Percentiles rank a stretch among this genome's conserved stretches.
Conservation (phyloP, 1,284 basidiomycete species). For the Nidula niveotomentosa region DNA sequence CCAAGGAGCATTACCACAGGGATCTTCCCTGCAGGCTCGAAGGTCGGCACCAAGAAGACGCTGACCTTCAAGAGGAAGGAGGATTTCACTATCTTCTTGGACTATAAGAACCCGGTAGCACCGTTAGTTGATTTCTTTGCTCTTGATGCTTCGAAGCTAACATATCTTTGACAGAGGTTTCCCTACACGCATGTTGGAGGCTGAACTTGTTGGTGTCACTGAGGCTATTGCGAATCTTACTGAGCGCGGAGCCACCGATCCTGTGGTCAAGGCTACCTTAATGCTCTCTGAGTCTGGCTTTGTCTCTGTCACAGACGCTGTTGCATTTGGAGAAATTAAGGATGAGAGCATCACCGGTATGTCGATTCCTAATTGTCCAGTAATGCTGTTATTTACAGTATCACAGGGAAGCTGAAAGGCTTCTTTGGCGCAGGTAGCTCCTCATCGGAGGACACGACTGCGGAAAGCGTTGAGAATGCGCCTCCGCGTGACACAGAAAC, state of each 20-base stretch:
- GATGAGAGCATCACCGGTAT: conserved; percentile 74
- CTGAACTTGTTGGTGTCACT: conserved; percentile 63
- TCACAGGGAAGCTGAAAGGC: conserved; percentile 77
- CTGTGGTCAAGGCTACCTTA: conserved; percentile 80
- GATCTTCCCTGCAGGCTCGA: conserved; percentile 77
- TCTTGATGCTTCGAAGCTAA: background rate
- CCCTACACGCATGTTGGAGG: conserved; percentile 69
- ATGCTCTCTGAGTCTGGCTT: conserved; percentile 84
- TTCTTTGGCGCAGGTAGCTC: conserved; percentile 70
- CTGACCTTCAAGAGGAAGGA: conserved; percentile 80
- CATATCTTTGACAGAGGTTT: conserved; percentile 44
- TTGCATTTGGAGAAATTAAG: conserved; percentile 77
- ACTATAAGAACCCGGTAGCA: conserved; percentile 62
- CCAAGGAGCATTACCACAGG: conserved; percentile 70
- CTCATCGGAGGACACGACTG: conserved; percentile 34
- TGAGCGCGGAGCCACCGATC: conserved; percentile 67
- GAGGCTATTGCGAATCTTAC: conserved; percentile 77
- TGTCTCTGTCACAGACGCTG: conserved; percentile 72
- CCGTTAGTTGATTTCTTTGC: conserved; percentile 43
- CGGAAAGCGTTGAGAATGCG: conserved; percentile 33
- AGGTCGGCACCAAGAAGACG: conserved; percentile 79
- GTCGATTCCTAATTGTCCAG: conserved; percentile 12
- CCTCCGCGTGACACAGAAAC: conserved; percentile 38
- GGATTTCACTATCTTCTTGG: conserved; percentile 74
- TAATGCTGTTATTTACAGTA: conserved; percentile 7